Percentiles rank a stretch among this genome's conserved stretches.
phyloP scores from a whole-genome alignment of 345 rosid genomes.

The Kernera saxatilis region DNA sequence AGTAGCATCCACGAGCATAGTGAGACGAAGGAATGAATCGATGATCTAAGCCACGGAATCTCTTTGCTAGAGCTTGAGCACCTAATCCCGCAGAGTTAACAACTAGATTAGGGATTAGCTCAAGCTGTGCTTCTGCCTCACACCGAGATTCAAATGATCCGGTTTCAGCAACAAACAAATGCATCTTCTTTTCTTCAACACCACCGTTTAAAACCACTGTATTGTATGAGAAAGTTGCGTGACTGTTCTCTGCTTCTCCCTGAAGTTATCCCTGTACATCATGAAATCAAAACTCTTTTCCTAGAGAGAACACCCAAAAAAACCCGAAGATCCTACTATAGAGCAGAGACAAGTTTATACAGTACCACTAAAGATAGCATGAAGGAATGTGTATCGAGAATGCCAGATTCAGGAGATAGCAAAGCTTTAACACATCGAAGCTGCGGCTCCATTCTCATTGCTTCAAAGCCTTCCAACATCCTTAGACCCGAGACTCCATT shows the following conservation, averaged over 20 bases:
- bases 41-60: conserved; percentile 48
- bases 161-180: conserved; percentile 49
- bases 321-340: background rate
- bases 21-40: conserved; percentile 43
- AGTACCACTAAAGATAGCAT: conserved; percentile 80
- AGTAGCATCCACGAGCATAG: conserved; percentile 89
- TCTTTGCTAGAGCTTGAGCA: conserved; percentile 62
- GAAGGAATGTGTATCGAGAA: conserved; percentile 72
- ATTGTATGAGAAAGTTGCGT: conserved; percentile 70
- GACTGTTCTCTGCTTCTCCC: conserved; percentile 79
- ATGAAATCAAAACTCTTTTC: conserved; percentile 36
- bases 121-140: conserved; percentile 47
- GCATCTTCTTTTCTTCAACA: conserved; percentile 48
- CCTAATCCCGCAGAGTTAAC: conserved; percentile 85
- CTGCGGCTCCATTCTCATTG: conserved; percentile 71
- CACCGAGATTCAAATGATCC: conserved; percentile 40
- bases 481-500: conserved; percentile 61
- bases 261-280: conserved; percentile 41
- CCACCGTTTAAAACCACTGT: conserved; percentile 63
- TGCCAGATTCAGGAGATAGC: conserved; percentile 71
- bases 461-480: conserved; percentile 73
- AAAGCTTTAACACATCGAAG: conserved; percentile 78
- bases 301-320: background rate
- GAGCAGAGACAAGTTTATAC: background rate
- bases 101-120: conserved; percentile 56